These are phyloP conservation scores for Obba rivulosa DNA, from an alignment of 768 basidiomycete genomes.

Conservation along the genomic window DNA sequence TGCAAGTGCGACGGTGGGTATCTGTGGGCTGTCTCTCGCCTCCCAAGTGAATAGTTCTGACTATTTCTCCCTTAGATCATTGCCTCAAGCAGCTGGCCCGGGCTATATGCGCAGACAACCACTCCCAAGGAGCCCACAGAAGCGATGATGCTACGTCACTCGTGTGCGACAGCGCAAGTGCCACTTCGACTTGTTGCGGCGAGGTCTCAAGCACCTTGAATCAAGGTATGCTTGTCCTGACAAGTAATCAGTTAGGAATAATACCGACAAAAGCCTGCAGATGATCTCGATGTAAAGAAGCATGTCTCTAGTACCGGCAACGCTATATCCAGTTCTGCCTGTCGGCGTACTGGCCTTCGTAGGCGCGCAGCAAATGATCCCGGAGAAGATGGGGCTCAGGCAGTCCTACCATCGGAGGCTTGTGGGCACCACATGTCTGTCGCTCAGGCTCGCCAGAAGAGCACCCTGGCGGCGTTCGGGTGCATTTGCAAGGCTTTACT, in stretches of 20 bases:
- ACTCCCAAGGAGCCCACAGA: conserved; percentile 1
- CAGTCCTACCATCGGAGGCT: conserved; percentile 13
- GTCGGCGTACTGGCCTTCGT: conserved; percentile 9
- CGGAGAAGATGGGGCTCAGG: neutral
- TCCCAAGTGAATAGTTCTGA: neutral
- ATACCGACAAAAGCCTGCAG: neutral
- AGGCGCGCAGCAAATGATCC: conserved; percentile 6
- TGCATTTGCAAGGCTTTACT: conserved; percentile 25
- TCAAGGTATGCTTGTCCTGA: neutral
- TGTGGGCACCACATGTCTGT: conserved; percentile 21
- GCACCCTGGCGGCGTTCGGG: conserved; percentile 23
- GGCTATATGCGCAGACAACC: conserved; percentile 23
- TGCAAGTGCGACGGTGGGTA: conserved; percentile 25
- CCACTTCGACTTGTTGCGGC: too few relatives aligned
- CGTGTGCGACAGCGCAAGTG: too few relatives aligned
- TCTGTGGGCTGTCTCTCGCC: neutral
- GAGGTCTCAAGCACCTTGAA: too few relatives aligned
- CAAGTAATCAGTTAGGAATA: too few relatives aligned
- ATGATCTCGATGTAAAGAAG: neutral
- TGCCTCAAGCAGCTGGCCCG: conserved; percentile 22
- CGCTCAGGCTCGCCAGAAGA: conserved; percentile 21
- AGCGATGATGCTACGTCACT: neutral
- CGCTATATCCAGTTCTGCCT: neutral
- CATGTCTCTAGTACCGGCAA: neutral
- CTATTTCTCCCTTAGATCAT: conserved; percentile 8